Evolutionary conservation across 2,329 filamentous ascomycete species (phyloP).

Genomic region (Alternaria alternata): DNA sequence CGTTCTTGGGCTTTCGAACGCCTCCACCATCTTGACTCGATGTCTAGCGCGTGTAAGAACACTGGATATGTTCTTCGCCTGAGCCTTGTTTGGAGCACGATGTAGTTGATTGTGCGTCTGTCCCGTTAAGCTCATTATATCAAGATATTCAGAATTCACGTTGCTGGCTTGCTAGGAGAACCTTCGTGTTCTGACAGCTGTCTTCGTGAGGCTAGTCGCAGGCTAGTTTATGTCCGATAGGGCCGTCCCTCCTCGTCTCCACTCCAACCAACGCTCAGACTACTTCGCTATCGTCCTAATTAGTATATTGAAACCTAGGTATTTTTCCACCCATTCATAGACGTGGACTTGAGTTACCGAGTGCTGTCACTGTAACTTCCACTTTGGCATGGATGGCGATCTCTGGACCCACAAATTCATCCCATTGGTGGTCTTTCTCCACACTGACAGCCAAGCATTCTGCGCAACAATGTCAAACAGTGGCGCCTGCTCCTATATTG

Average conservation of each 20-base stretch:
- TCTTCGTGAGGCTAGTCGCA: background rate
- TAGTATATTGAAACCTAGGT: background rate
- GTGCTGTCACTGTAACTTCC: background rate
- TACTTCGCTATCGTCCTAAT: background rate
- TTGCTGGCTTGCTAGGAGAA: background rate
- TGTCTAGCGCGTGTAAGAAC: background rate
- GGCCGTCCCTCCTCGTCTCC: background rate
- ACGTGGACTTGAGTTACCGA: background rate
- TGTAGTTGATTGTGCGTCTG: background rate
- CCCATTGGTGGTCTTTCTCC: slow-evolving; percentile 36
- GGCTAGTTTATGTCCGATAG: background rate
- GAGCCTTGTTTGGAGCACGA: background rate
- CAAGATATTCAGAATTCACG: too few species aligned
- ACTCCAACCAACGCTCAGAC: background rate
- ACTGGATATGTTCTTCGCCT: background rate
- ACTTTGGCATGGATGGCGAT: background rate
- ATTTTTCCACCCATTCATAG: slow-evolving; percentile 9
- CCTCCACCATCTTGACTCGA: background rate
- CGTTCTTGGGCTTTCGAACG: slow-evolving; percentile 1
- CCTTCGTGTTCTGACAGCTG: background rate
- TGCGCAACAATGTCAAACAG: slow-evolving; percentile 23
- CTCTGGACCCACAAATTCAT: slow-evolving; percentile 12
- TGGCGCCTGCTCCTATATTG: slow-evolving; percentile 26
- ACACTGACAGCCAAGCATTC: slow-evolving; percentile 25
- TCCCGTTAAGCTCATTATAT: background rate